Evolutionary conservation across 805 yeast genomes (phyloP).

Genomic region (Clavispora vitiphila): DNA sequence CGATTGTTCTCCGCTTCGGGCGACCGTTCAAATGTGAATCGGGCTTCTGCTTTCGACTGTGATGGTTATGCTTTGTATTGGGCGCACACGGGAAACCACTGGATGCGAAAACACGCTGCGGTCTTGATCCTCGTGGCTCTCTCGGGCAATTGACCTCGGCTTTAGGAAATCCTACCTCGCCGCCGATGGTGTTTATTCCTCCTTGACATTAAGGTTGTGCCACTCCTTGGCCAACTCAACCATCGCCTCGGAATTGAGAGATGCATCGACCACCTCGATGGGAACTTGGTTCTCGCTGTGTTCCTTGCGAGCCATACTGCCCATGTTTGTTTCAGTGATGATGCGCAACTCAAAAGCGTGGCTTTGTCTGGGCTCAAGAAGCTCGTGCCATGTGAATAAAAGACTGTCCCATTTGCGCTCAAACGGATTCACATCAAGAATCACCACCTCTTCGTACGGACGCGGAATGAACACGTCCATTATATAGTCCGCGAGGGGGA

Average conservation of each 20-base stretch:
- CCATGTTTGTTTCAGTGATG: conserved; percentile 63
- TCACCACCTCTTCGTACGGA: conserved; percentile 58
- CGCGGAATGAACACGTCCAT: conserved; percentile 81
- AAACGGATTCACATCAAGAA: conserved; percentile 87
- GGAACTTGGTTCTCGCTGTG: conserved; percentile 93
- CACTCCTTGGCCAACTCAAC: conserved; percentile 63
- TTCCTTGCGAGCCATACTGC: conserved; percentile 73
- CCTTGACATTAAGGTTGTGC: conserved; percentile 18
- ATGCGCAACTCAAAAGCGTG: conserved; percentile 53
- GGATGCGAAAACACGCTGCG: no score
- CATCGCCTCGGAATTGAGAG: conserved; percentile 62
- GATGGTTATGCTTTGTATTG: no score
- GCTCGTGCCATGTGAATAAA: conserved; percentile 81
- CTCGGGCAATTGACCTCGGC: no score
- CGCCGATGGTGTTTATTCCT: no score
- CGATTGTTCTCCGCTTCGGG: no score
- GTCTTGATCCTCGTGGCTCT: no score
- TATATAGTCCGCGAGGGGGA: conserved; percentile 41
- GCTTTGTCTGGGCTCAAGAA: conserved; percentile 32
- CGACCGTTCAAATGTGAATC: no score
- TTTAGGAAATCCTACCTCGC: no score
- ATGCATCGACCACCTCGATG: conserved; percentile 81
- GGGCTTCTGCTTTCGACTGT: no score
- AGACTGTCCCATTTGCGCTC: conserved; percentile 72
- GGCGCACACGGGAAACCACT: no score